Evolutionary conservation across 306 rosid genomes (phyloP).

Genomic region (Luffa acutangula): DNA sequence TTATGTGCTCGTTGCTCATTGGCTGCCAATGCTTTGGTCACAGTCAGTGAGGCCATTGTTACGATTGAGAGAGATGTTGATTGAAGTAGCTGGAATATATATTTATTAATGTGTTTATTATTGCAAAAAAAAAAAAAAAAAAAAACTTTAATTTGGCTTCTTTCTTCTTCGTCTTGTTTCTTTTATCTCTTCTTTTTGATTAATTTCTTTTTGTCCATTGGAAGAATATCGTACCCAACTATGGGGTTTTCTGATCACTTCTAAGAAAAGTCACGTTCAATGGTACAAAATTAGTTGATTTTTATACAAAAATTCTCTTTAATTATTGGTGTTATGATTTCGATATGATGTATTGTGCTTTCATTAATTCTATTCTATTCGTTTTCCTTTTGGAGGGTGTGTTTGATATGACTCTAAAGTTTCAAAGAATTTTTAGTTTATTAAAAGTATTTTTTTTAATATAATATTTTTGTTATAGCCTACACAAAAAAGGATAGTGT

Average conservation of each 20-base stretch:
- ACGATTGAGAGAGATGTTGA: background rate
- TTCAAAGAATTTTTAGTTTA: background rate
- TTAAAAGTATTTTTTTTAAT: background rate
- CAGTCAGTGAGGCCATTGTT: background rate
- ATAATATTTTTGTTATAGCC: background rate
- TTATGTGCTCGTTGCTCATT: background rate
- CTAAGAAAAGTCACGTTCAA: background rate
- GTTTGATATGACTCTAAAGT: background rate
- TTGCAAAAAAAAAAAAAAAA: background rate
- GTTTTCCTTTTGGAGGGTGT: background rate
- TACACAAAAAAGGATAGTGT: too few species aligned
- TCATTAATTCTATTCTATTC: background rate
- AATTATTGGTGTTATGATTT: background rate
- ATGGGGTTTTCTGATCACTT: background rate
- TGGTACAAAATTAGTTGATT: background rate
- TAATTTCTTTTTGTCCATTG: background rate
- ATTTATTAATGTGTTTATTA: background rate
- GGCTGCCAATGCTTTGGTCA: background rate
- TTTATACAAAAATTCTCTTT: background rate
- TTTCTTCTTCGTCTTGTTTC: background rate
- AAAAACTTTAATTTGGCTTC: background rate
- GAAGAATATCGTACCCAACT: background rate
- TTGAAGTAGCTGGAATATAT: background rate
- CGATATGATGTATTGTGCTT: background rate
- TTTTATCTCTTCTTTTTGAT: background rate